Conservation (phyloP, 805 yeast species). For the Saturnispora mendoncae region DNA sequence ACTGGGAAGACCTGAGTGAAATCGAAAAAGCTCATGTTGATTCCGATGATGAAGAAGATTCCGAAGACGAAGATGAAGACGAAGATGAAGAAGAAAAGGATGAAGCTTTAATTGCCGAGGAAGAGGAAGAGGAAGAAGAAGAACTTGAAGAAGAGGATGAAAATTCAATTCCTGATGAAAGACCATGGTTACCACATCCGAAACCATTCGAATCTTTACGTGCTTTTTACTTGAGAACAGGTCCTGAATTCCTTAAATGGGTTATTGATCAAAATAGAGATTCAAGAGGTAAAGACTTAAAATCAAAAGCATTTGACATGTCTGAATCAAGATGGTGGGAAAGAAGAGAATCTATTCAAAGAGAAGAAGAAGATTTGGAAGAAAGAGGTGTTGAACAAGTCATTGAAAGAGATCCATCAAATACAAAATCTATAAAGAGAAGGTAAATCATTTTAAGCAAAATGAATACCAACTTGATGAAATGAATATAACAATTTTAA, state of each 20-base stretch:
- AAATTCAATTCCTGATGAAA: constrained; percentile 73
- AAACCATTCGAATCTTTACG: constrained; percentile 83
- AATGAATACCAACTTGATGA: constrained; percentile 95
- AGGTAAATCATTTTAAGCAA: constrained; percentile 55
- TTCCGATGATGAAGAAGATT: constrained; percentile 64
- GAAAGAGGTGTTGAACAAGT: constrained; percentile 91
- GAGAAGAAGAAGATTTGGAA: constrained; percentile 81
- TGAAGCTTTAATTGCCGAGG: constrained; percentile 37
- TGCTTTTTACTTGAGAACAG: constrained; percentile 77
- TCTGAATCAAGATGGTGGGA: constrained; percentile 98
- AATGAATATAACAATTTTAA: constrained; percentile 79
- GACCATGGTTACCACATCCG: constrained; percentile 98
- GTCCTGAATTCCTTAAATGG: constrained; percentile 86
- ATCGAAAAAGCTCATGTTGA: constrained; percentile 47
- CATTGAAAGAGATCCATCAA: constrained; percentile 58
- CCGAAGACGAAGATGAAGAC: constrained; percentile 58
- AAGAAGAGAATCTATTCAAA: constrained; percentile 84
- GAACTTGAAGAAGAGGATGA: constrained; percentile 57
- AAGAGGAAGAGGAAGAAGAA: constrained; percentile 42
- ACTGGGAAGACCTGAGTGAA: constrained; percentile 79
- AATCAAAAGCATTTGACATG: constrained; percentile 80
- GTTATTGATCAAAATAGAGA: constrained; percentile 79
- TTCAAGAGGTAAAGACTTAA: constrained; percentile 82
- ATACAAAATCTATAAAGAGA: constrained; percentile 35
- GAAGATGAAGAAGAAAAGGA: constrained; percentile 40